phyloP scores from a whole-genome alignment of 148 eudicot genomes.

The Dianthus caryophyllus region DNA sequence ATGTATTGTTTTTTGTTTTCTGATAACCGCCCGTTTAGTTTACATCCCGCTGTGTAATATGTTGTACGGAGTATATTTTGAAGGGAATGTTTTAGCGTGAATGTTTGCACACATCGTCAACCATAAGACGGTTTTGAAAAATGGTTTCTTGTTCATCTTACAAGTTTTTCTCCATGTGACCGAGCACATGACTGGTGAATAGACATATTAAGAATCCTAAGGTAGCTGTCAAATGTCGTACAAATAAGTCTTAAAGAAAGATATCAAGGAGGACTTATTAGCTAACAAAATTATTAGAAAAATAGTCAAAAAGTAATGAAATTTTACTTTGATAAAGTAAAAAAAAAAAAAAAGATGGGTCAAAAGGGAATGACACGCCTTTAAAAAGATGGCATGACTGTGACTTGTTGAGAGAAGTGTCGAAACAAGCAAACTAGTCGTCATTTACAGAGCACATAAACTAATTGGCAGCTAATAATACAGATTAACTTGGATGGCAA shows the following conservation, averaged over 20 bases:
- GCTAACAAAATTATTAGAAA: conserved; percentile 7
- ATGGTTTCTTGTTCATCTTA: no score
- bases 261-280: not conserved
- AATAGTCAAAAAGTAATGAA: conserved; percentile 12
- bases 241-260: not conserved
- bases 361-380: conserved; percentile 7
- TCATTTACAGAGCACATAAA: not conserved
- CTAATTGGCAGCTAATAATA: not conserved
- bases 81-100: no score
- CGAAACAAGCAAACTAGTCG: not conserved
- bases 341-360: conserved; percentile 15
- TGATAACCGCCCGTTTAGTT: no score
- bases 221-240: no score
- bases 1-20: not conserved
- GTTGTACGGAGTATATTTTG: no score
- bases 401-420: not conserved
- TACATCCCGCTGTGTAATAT: no score
- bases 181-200: no score
- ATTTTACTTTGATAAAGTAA: not conserved
- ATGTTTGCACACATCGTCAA: no score
- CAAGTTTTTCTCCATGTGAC: no score
- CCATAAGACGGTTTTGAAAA: no score
- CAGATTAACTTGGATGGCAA: not conserved
- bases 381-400: conserved; percentile 6
- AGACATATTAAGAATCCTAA: no score